A percentile compares a stretch with the other conserved stretches of the same genome.
These are phyloP conservation scores for Podospora pseudocomata DNA, from an alignment of 495 filamentous ascomycete species.

Conservation along the genomic window DNA sequence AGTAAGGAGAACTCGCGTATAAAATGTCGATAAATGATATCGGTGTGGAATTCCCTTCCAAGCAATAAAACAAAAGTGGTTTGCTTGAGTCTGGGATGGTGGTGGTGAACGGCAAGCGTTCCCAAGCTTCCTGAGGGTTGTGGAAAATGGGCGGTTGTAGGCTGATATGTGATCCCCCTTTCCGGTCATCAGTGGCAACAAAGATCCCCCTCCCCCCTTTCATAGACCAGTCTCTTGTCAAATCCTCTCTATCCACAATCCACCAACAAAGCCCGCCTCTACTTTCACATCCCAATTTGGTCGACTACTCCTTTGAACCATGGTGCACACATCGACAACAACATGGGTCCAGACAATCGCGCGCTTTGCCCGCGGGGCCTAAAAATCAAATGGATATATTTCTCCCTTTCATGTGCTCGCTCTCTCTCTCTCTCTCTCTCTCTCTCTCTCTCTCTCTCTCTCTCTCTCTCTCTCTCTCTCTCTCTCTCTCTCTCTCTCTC, in stretches of 20 bases:
- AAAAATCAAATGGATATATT: slow-evolving; percentile 24
- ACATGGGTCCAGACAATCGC: background rate
- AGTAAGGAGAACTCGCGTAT: too few relatives aligned
- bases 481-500: background rate
- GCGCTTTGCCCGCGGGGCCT: background rate
- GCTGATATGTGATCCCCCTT: background rate
- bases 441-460: background rate
- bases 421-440: background rate
- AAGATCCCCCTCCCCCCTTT: background rate
- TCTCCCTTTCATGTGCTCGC: background rate
- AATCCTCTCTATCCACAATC: background rate
- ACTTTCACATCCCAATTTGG: background rate
- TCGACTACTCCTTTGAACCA: background rate
- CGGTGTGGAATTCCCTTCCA: too few relatives aligned
- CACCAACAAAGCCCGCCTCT: background rate
- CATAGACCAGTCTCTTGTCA: background rate
- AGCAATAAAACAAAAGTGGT: too few relatives aligned
- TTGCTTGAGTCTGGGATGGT: too few relatives aligned
- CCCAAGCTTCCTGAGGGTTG: too few relatives aligned
- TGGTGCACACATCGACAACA: background rate
- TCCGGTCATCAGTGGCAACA: background rate
- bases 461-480: background rate
- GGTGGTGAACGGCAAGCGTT: too few relatives aligned
- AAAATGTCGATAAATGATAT: too few relatives aligned
- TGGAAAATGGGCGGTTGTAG: background rate